These are phyloP conservation scores for Talaromyces marneffei DNA, from an alignment of 2,329 filamentous ascomycete genomes.

Conservation along the genomic window DNA sequence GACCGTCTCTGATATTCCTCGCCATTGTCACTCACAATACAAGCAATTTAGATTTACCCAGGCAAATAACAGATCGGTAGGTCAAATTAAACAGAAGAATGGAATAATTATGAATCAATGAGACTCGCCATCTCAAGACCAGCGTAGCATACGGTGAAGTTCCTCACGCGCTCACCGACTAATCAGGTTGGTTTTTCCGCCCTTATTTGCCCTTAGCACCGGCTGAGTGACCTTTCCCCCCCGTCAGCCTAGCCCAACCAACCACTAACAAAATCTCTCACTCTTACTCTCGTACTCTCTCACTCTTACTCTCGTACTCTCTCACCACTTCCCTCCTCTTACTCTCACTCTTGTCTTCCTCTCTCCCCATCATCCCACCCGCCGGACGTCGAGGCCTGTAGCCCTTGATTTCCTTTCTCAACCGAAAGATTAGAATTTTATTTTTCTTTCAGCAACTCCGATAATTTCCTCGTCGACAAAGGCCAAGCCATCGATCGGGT, in stretches of 20 bases:
- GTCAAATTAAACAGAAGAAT: background rate
- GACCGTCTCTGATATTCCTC: background rate
- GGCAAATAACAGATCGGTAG: background rate
- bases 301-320: background rate
- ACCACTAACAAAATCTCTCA: slow-evolving; percentile 11
- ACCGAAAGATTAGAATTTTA: background rate
- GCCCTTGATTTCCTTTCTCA: slow-evolving; percentile 4
- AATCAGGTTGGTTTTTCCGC: background rate
- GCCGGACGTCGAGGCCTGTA: slow-evolving; percentile 5
- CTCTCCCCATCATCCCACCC: background rate
- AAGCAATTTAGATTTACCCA: background rate
- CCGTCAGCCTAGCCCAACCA: background rate
- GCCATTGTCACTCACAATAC: background rate
- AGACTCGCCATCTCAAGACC: background rate
- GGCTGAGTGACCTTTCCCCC: background rate
- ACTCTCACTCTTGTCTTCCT: background rate
- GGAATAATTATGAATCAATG: background rate
- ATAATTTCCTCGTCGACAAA: background rate
- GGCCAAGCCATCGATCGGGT: background rate
- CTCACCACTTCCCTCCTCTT: background rate
- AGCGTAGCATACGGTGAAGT: background rate
- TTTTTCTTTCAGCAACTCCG: background rate
- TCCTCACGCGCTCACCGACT: slow-evolving; percentile 10
- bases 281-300: slow-evolving; percentile 4
- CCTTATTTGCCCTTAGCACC: slow-evolving; percentile 10